phyloP scores from a whole-genome alignment of 768 basidiomycete genomes.

The Fibroporia radiculosa region DNA sequence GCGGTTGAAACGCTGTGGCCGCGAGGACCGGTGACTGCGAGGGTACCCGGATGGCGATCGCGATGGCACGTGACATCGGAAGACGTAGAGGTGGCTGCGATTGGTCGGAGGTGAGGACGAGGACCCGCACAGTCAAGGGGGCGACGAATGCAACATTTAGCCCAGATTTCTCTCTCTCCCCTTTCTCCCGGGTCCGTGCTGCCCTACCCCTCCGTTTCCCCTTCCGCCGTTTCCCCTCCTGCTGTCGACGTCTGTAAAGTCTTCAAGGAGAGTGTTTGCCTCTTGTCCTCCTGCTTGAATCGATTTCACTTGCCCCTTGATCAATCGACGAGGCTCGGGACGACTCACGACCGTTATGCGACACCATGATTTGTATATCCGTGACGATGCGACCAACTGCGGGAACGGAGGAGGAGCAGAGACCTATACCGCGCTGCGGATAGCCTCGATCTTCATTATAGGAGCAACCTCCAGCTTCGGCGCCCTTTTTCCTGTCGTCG shows the following conservation, averaged over 20 bases:
- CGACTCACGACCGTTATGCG: not conserved
- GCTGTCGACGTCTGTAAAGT: not conserved
- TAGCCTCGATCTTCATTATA: slow-evolving; percentile 73
- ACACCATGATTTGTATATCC: not conserved
- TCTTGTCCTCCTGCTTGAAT: not conserved
- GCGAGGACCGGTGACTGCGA: slow-evolving; percentile 4
- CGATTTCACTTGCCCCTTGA: not conserved
- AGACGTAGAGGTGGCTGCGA: not conserved
- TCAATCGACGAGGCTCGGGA: not conserved
- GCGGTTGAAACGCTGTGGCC: no score
- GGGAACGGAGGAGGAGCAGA: slow-evolving; percentile 45
- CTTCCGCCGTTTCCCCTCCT: not conserved
- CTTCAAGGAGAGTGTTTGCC: no score
- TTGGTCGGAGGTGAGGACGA: not conserved
- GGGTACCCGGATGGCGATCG: not conserved
- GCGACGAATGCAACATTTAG: not conserved
- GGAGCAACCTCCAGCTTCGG: slow-evolving; percentile 50
- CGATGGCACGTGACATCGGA: not conserved
- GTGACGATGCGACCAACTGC: slow-evolving; percentile 29
- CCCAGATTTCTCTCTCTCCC: not conserved
- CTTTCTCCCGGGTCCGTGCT: no score
- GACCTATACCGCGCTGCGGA: slow-evolving; percentile 43
- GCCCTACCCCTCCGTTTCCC: not conserved
- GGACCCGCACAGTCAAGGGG: slow-evolving; percentile 1
- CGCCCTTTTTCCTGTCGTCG: slow-evolving; percentile 66